A percentile compares a stretch with the other conserved stretches of the same genome.
These are phyloP conservation scores for Penicillium sp. DNA, from an alignment of 2,329 filamentous ascomycete genomes.

Conservation along the genomic window DNA sequence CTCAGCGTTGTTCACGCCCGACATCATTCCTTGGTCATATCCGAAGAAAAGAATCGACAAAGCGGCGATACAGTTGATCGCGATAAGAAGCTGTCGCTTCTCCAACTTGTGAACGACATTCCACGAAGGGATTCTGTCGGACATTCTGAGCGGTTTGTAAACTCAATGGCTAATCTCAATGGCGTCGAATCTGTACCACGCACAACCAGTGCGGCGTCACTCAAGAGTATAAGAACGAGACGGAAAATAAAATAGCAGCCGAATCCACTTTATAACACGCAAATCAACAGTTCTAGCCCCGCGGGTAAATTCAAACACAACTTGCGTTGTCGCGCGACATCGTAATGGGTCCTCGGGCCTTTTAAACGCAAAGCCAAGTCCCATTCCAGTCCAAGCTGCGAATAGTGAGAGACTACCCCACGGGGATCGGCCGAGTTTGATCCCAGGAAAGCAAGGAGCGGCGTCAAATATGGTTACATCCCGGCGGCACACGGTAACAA, in stretches of 20 bases:
- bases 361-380: slow-evolving; percentile 9
- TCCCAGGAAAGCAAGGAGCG: slow-evolving; percentile 11
- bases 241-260: background rate
- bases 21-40: slow-evolving; percentile 58
- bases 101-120: slow-evolving; percentile 57
- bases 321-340: background rate
- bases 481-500: slow-evolving; percentile 5
- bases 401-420: slow-evolving; percentile 9
- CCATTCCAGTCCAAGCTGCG: slow-evolving; percentile 8
- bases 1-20: slow-evolving; percentile 65
- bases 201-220: background rate
- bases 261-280: no score
- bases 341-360: background rate
- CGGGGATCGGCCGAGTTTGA: slow-evolving; percentile 17
- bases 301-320: background rate
- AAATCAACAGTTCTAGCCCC: background rate
- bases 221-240: background rate
- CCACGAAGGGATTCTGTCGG: slow-evolving; percentile 41
- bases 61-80: slow-evolving; percentile 63
- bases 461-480: slow-evolving; percentile 10
- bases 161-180: background rate
- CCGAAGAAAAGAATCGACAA: slow-evolving; percentile 70
- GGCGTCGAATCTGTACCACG: background rate
- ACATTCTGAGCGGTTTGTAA: slow-evolving; percentile 25
- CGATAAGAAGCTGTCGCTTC: slow-evolving; percentile 58